phyloP scores from a whole-genome alignment of 371 early-diverging fungal genomes.

The Spiromyces aspiralis region DNA sequence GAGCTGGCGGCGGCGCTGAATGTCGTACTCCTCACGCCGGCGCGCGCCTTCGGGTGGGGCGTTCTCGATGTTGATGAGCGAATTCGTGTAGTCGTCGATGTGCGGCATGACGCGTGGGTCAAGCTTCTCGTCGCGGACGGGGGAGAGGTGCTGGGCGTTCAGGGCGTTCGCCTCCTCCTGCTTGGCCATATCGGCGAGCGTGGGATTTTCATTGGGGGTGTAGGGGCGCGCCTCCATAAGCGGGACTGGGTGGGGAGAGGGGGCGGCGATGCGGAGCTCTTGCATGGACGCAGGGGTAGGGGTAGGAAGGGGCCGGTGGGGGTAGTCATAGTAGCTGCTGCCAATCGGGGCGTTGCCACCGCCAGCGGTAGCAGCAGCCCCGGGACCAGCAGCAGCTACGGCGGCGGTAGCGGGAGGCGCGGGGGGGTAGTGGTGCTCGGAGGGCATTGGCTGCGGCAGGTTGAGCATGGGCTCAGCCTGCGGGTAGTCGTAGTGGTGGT shows the following conservation, averaged over 20 bases:
- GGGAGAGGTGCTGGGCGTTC: too few relatives aligned
- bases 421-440: too few relatives aligned
- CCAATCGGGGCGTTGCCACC: background rate
- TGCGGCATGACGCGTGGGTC: slow-evolving; percentile 28
- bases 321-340: background rate
- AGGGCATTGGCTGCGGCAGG: too few relatives aligned
- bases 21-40: slow-evolving; percentile 32
- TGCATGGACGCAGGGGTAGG: background rate
- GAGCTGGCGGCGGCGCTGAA: slow-evolving; percentile 32
- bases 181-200: background rate
- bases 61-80: slow-evolving; percentile 24
- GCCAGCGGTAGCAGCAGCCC: too few relatives aligned
- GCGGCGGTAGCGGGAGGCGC: too few relatives aligned
- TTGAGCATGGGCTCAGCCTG: too few relatives aligned
- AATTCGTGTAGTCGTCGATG: slow-evolving; percentile 16
- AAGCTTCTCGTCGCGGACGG: slow-evolving; percentile 2
- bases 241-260: slow-evolving; percentile 3
- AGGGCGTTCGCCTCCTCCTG: background rate
- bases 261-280: background rate
- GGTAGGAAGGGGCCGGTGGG: background rate
- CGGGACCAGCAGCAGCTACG: too few relatives aligned
- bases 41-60: slow-evolving; percentile 31
- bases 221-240: slow-evolving; percentile 13
- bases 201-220: background rate
- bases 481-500: too few relatives aligned